Evolutionary conservation across 2,329 filamentous ascomycete species (phyloP), one percentile per base, ranked within the genome.

Genomic region (Pezizomycotina sp.): DNA sequence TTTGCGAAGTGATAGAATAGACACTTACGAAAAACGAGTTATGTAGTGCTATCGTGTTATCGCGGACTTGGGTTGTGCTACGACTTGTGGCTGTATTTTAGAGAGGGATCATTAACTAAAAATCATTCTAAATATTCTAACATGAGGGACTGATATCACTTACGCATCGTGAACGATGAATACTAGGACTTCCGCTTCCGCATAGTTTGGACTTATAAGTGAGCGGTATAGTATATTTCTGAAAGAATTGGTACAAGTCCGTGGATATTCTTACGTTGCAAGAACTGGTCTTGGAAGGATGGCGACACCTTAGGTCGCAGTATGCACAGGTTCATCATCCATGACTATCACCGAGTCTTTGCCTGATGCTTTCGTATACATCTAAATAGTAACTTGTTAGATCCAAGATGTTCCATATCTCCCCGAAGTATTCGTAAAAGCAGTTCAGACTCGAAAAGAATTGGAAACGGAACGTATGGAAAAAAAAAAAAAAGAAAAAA

Each of bases 131-230:
- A 9, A 5, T 6, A 22, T 6, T 15, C 8, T 18, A 23, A 21
- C 12, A 18, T 28, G 14, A 2, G 5, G 5, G 34, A 26, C 24
- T 31, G 29, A 31, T 9, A 18, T 27, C 20, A 64, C 76, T 64
- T 58, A 82, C 66, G 86, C 81, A 52, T 93, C 86, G 55, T 98
- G 89, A 37, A 98, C 76, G 30, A 95, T 77, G 7, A 98, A 62
- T 8, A 98, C 55, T 3, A 95, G 63, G 34, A 73, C 80, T 37
- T 68, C 69, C 12, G 69, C 66, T 22, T 67, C 60, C 38, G 71
- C 63, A 34, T 89, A 71, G 27, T 74, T 68, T 1, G 74, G 70
- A 24, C 69, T 74, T 43, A 14, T 14, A 12, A 12, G 13, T n/a
- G n/a, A n/a, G n/a, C n/a, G n/a, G n/a, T 28, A 29, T 13, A 36